Evolutionary conservation across 148 eudicot genomes (phyloP).

Genomic region (Persicaria tinctoria): DNA sequence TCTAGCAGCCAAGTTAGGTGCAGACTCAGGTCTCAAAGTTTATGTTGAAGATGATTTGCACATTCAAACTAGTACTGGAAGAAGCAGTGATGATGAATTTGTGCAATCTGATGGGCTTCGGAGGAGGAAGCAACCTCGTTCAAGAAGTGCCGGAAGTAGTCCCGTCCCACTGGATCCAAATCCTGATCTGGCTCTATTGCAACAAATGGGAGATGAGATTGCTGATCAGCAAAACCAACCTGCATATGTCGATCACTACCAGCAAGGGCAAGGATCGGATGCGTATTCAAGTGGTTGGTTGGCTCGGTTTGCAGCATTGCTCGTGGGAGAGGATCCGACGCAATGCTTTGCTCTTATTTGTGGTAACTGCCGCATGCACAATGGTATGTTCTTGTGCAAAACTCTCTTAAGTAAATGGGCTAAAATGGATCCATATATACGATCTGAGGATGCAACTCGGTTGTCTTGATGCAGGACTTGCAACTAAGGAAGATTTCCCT

Average conservation of each 20-base stretch:
- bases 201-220: conserved; percentile 30
- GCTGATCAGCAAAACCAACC: conserved; percentile 35
- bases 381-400: conserved; percentile 33
- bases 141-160: conserved; percentile 32
- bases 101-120: conserved; percentile 55
- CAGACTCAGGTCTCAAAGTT: conserved; percentile 80
- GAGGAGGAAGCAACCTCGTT: conserved; percentile 48
- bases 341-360: conserved; percentile 91
- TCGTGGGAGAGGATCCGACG: conserved; percentile 96
- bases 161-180: conserved; percentile 21
- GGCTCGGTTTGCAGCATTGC: conserved; percentile 80
- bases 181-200: conserved; percentile 28
- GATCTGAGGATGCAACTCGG: background rate
- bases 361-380: conserved; percentile 95
- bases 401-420: no score
- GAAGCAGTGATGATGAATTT: conserved; percentile 56
- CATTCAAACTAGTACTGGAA: conserved; percentile 36
- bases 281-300: conserved; percentile 68
- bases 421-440: no score
- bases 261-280: conserved; percentile 35
- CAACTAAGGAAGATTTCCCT: conserved; percentile 82
- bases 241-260: conserved; percentile 58
- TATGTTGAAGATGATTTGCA: conserved; percentile 52
- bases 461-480: conserved; percentile 58
- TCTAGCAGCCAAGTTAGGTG: conserved; percentile 85